Evolutionary conservation across 495 filamentous ascomycete species (phyloP).

Genomic region (Amorphotheca resinae): DNA sequence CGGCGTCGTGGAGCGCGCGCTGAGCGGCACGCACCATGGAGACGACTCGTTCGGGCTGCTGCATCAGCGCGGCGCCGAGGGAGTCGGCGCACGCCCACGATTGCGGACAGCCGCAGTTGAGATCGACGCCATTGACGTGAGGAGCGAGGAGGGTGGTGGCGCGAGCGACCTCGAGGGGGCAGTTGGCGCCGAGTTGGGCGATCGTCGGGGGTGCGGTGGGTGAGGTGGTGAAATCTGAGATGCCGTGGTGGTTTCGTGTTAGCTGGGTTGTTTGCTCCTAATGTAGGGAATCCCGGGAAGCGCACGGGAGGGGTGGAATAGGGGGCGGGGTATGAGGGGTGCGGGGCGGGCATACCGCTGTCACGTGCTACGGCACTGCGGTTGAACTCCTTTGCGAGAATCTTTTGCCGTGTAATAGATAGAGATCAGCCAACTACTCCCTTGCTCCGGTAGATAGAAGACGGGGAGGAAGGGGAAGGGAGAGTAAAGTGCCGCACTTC

Average conservation of each 20-base stretch:
- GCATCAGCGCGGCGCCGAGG: conserved; percentile 52
- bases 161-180: conserved; percentile 42
- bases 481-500: no score
- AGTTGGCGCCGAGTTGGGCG: conserved; percentile 48
- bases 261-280: no score
- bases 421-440: no score
- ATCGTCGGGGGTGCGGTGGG: conserved; percentile 36
- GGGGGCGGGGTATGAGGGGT: neutral
- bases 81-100: conserved; percentile 52
- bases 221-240: conserved; percentile 29
- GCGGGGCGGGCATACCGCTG: conserved; percentile 29
- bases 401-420: conserved; percentile 24
- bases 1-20: conserved; percentile 5
- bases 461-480: neutral
- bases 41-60: conserved; percentile 42
- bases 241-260: no score
- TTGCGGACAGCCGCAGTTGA: conserved; percentile 62
- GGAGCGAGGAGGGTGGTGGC: conserved; percentile 47
- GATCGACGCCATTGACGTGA: conserved; percentile 46
- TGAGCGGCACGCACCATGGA: conserved; percentile 41
- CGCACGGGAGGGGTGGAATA: no score
- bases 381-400: conserved; percentile 60
- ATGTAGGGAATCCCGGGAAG: no score
- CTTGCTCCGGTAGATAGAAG: no score
- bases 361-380: conserved; percentile 43